Evolutionary conservation across 208 protist species (phyloP).

Genomic region (Naegleria lovaniensis): DNA sequence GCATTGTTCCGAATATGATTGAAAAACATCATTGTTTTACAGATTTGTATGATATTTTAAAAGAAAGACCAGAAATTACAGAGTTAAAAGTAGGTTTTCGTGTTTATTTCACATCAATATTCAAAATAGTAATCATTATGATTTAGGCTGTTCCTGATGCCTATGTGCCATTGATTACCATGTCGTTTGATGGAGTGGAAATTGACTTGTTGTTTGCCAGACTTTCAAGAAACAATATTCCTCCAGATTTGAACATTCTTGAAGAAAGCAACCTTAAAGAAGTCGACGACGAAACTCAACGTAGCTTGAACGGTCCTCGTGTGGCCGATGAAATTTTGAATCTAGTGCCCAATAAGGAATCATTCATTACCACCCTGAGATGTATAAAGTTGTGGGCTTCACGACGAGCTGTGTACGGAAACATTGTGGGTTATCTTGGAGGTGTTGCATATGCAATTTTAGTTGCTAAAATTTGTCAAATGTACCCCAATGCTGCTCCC

Average conservation of each 20-base stretch:
- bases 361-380: slow-evolving; percentile 85
- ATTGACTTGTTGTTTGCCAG: slow-evolving; percentile 91
- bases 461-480: slow-evolving; percentile 89
- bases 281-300: slow-evolving; percentile 82
- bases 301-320: slow-evolving; percentile 88
- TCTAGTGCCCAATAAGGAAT: slow-evolving; percentile 85
- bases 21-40: slow-evolving; percentile 86
- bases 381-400: slow-evolving; percentile 94
- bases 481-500: slow-evolving; percentile 89
- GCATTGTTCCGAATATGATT: slow-evolving; percentile 79
- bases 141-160: slow-evolving; percentile 82
- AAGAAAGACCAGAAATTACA: slow-evolving; percentile 42
- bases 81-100: slow-evolving; percentile 41
- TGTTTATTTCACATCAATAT: no score
- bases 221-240: slow-evolving; percentile 72
- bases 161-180: slow-evolving; percentile 90
- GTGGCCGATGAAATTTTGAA: slow-evolving; percentile 92
- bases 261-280: slow-evolving; percentile 79
- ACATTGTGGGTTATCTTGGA: slow-evolving; percentile 90
- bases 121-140: no score
- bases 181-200: slow-evolving; percentile 69
- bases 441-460: slow-evolving; percentile 94
- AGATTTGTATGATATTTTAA: slow-evolving; percentile 66
- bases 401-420: slow-evolving; percentile 85
- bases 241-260: slow-evolving; percentile 73